Evolutionary conservation across 2,329 filamentous ascomycete species (phyloP).

Genomic region (Ambrosiella beaveri): DNA sequence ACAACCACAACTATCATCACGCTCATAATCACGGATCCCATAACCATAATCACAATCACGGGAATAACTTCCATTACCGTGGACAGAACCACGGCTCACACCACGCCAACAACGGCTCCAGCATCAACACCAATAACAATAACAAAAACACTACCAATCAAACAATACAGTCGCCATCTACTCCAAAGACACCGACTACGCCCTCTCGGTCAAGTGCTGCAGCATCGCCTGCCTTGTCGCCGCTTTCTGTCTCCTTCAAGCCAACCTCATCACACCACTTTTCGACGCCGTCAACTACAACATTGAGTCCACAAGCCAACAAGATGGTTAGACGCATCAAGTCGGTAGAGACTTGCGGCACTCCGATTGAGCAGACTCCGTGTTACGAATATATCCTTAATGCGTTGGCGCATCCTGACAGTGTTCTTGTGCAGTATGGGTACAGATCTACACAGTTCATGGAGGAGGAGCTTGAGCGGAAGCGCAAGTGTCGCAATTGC

Average conservation of each 20-base stretch:
- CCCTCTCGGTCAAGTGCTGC: not conserved
- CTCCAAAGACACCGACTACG: not conserved
- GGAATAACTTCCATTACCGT: not conserved
- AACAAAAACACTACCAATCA: not conserved
- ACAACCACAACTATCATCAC: not conserved
- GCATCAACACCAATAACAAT: not conserved
- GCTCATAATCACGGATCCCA: not conserved
- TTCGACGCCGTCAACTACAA: not conserved
- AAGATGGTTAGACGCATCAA: not conserved
- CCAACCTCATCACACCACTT: conserved; percentile 5
- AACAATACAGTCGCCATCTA: not conserved
- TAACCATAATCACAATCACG: not conserved
- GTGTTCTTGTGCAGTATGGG: conserved; percentile 12
- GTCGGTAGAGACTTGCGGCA: not conserved
- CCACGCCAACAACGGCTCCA: not conserved
- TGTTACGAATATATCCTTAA: not conserved
- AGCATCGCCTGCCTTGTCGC: not conserved
- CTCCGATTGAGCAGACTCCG: not conserved
- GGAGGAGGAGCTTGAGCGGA: conserved; percentile 18
- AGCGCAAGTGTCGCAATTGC: conserved; percentile 19
- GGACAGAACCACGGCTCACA: not conserved
- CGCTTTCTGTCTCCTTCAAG: conserved; percentile 2
- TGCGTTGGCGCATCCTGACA: not conserved
- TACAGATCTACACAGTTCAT: conserved; percentile 18
- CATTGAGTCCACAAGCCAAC: not conserved